Evolutionary conservation across 2,329 filamentous ascomycete genomes (phyloP).

Genomic region (Stemphylium vesicarium): DNA sequence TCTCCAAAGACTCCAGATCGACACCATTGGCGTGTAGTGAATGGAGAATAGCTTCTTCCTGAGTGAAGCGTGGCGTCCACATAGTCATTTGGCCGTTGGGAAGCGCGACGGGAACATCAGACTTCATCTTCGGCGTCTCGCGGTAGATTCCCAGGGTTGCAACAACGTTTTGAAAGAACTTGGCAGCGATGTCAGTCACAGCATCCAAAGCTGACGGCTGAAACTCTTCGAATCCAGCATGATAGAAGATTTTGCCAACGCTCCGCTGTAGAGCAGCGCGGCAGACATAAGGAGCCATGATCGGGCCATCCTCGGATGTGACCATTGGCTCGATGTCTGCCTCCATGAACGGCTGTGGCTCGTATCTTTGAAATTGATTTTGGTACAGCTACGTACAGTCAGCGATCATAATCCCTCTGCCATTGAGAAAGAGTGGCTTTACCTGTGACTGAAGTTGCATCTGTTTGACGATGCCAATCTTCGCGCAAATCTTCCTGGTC

Average conservation of each 20-base stretch:
- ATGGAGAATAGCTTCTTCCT: conserved; percentile 87
- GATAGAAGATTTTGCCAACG: conserved; percentile 93
- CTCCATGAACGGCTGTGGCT: conserved; percentile 86
- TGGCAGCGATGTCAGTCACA: conserved; percentile 84
- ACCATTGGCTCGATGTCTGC: conserved; percentile 88
- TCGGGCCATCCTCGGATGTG: conserved; percentile 83
- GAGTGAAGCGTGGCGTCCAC: conserved; percentile 73
- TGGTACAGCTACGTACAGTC: conserved; percentile 74
- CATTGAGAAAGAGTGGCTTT: conserved; percentile 41
- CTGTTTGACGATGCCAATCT: conserved; percentile 97
- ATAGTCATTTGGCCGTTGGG: conserved; percentile 44
- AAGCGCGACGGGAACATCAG: conserved; percentile 45
- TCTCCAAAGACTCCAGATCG: conserved; percentile 80
- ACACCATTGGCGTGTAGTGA: conserved; percentile 83
- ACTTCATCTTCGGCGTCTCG: conserved; percentile 78
- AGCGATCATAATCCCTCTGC: conserved; percentile 15
- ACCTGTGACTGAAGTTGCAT: conserved; percentile 99
- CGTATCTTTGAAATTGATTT: conserved; percentile 97
- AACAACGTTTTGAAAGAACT: conserved; percentile 87
- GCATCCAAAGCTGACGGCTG: conserved; percentile 93
- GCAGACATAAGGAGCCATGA: conserved; percentile 84
- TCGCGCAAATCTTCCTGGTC: conserved; percentile 92
- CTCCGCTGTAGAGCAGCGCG: conserved; percentile 86
- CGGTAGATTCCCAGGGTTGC: conserved; percentile 81
- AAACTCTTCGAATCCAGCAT: conserved; percentile 95